Percentiles rank a stretch among this genome's conserved stretches.
Evolutionary conservation across 192 early-diverging fungal genomes (phyloP).

Genomic region (Geranomyces variabilis): DNA sequence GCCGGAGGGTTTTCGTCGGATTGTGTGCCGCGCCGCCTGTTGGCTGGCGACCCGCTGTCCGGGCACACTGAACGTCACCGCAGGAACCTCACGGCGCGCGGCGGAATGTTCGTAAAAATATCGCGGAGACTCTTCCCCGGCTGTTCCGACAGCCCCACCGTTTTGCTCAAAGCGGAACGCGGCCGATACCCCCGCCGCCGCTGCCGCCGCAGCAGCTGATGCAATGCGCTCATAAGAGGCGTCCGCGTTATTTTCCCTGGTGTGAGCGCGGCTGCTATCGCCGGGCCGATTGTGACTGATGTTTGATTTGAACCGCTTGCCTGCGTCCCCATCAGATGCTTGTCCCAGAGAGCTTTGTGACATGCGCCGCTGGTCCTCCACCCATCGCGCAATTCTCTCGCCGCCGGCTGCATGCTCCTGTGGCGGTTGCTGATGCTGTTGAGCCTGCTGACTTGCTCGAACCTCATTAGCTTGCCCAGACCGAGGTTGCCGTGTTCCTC

Average conservation of each 20-base stretch:
- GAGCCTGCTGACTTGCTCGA: neutral
- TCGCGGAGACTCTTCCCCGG: neutral
- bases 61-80: constrained; percentile 7
- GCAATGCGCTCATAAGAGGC: constrained; percentile 23
- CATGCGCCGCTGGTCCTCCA: constrained; percentile 33
- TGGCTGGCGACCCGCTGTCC: neutral
- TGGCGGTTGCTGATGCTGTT: neutral
- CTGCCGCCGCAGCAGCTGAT: constrained; percentile 29
- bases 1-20: constrained; percentile 20
- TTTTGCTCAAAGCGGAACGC: constrained; percentile 17
- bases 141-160: neutral
- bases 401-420: neutral
- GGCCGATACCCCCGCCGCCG: constrained; percentile 26
- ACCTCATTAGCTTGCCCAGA: neutral
- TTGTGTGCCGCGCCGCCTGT: neutral
- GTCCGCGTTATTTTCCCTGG: neutral
- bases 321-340: neutral
- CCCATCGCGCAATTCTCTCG: constrained; percentile 13
- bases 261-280: neutral
- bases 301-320: neutral
- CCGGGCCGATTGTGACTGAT: neutral
- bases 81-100: neutral
- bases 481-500: neutral
- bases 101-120: neutral
- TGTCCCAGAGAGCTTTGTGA: neutral